phyloP scores from a whole-genome alignment of 1,284 basidiomycete species.

The Moniliophthora roreri region DNA sequence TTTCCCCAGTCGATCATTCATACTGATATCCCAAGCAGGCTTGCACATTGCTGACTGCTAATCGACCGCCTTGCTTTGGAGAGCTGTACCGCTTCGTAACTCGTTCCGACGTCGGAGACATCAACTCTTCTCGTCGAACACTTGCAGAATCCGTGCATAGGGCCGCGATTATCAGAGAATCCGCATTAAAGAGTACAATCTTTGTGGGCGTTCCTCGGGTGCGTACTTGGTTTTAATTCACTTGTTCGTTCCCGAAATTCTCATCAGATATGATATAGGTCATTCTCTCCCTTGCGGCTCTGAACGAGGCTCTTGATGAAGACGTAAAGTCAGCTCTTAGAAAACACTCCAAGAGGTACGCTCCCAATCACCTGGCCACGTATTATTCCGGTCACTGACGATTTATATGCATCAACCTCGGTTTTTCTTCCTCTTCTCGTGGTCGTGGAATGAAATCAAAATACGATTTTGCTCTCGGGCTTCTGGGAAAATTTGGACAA shows the following conservation, averaged over 20 bases:
- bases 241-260: slow-evolving; percentile 13
- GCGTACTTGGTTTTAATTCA: slow-evolving; percentile 28
- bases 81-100: slow-evolving; percentile 80
- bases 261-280: slow-evolving; percentile 48
- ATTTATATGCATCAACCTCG: background rate
- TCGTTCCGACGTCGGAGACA: slow-evolving; percentile 44
- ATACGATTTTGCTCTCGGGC: background rate
- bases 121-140: slow-evolving; percentile 38
- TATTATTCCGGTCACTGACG: background rate
- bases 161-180: slow-evolving; percentile 89
- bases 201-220: slow-evolving; percentile 92
- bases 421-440: too few species aligned
- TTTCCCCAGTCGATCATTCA: slow-evolving; percentile 14
- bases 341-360: slow-evolving; percentile 68
- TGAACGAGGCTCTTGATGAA: slow-evolving; percentile 74
- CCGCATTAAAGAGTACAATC: slow-evolving; percentile 90
- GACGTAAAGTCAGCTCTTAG: slow-evolving; percentile 75
- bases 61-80: slow-evolving; percentile 78
- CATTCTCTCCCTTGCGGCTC: slow-evolving; percentile 79
- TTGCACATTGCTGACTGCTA: slow-evolving; percentile 80
- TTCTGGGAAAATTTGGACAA: slow-evolving; percentile 5
- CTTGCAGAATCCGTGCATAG: slow-evolving; percentile 59
- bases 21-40: slow-evolving; percentile 46
- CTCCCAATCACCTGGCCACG: slow-evolving; percentile 1
- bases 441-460: too few species aligned